These are phyloP conservation scores for Yamadazyma taylorii DNA, from an alignment of 1,139 yeast species.

Conservation along the genomic window DNA sequence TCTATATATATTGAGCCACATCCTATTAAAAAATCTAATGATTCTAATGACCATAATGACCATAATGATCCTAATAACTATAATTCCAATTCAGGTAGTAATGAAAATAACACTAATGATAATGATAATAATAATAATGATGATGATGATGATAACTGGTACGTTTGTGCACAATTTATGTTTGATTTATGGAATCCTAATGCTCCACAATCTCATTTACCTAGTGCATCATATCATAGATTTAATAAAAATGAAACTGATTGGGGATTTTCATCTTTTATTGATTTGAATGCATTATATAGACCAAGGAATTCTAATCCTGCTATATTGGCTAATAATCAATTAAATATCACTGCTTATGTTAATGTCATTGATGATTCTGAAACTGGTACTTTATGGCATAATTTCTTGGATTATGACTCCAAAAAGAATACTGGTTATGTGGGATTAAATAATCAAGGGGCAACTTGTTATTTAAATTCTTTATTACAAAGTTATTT, in stretches of 20 bases:
- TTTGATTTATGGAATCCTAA: slow-evolving; percentile 82
- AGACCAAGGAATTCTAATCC: slow-evolving; percentile 8
- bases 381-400: slow-evolving; percentile 92
- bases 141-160: slow-evolving; percentile 51
- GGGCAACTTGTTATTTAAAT: slow-evolving; percentile 96
- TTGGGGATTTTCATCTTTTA: slow-evolving; percentile 91
- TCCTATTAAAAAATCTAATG: slow-evolving; percentile 26
- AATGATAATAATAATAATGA: slow-evolving; percentile 36
- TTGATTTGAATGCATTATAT: slow-evolving; percentile 42
- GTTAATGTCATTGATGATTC: slow-evolving; percentile 81
- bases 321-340: slow-evolving; percentile 53
- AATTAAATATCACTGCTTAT: slow-evolving; percentile 71
- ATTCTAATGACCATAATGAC: too few relatives aligned
- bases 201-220: slow-evolving; percentile 58
- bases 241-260: slow-evolving; percentile 77
- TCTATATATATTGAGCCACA: slow-evolving; percentile 68
- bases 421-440: slow-evolving; percentile 85
- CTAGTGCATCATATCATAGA: slow-evolving; percentile 77
- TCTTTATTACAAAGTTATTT: slow-evolving; percentile 88
- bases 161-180: slow-evolving; percentile 88
- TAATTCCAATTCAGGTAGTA: too few relatives aligned
- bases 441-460: slow-evolving; percentile 93
- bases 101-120: slow-evolving; percentile 5
- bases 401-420: slow-evolving; percentile 79
- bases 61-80: too few relatives aligned